Conservation (phyloP, 805 yeast genomes). For the Yarrowia porcina region DNA sequence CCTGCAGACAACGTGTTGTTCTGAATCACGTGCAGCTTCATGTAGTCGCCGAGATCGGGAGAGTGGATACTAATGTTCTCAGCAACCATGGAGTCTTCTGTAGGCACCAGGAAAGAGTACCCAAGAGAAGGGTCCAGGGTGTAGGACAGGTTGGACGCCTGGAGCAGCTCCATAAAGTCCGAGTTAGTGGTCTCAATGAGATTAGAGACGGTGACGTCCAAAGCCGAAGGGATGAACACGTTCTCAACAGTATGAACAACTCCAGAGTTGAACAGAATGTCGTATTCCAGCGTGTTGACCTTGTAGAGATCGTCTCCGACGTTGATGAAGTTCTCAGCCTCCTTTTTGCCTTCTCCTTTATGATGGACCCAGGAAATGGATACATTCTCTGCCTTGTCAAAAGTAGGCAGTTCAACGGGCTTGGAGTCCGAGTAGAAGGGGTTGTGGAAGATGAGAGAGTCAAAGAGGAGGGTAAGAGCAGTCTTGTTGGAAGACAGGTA, state of each 20-base stretch:
- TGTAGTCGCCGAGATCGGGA: constrained; percentile 49
- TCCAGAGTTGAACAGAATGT: constrained; percentile 76
- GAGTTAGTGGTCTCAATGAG: constrained; percentile 52
- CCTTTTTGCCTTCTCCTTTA: not conserved
- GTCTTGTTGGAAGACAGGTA: constrained; percentile 54
- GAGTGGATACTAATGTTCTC: constrained; percentile 49
- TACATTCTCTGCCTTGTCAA: constrained; percentile 31
- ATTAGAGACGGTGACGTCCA: constrained; percentile 54
- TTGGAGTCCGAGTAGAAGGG: constrained; percentile 64
- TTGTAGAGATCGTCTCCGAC: constrained; percentile 26
- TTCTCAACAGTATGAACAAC: constrained; percentile 69
- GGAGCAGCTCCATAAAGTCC: constrained; percentile 48
- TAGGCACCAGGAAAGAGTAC: constrained; percentile 72
- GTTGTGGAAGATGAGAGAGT: constrained; percentile 58
- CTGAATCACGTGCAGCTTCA: constrained; percentile 68
- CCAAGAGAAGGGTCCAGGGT: constrained; percentile 43
- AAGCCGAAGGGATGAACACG: constrained; percentile 54
- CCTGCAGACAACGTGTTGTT: constrained; percentile 43
- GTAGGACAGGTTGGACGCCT: constrained; percentile 45
- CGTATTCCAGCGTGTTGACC: constrained; percentile 40
- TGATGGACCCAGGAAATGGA: constrained; percentile 14
- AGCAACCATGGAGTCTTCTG: constrained; percentile 51
- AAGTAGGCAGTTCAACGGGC: constrained; percentile 34
- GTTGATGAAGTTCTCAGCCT: not conserved
- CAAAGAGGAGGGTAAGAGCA: constrained; percentile 52